A percentile compares a stretch with the other conserved stretches of the same genome.
These are phyloP conservation scores for Panicum hallii DNA, from an alignment of 202 grass and related monocot genomes.

Conservation along the genomic window DNA sequence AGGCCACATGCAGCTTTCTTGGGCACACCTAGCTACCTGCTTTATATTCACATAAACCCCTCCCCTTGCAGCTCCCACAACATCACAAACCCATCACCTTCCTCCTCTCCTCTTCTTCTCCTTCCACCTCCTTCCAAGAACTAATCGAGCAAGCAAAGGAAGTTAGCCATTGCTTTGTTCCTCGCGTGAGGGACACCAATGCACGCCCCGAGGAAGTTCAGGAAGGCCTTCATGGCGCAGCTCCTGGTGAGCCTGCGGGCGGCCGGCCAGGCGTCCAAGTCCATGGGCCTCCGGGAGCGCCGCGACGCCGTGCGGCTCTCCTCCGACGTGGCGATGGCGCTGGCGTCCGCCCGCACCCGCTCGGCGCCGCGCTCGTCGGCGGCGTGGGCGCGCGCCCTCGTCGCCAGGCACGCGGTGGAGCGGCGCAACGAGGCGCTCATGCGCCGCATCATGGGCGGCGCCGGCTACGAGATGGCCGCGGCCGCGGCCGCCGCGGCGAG, in stretches of 20 bases:
- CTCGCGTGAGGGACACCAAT: constrained; percentile 17
- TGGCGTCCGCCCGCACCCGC: constrained; percentile 25
- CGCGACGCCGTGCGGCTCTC: constrained; percentile 59
- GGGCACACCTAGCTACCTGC: constrained; percentile 14
- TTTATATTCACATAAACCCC: constrained; percentile 54
- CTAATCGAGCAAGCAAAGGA: not conserved
- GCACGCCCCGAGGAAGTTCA: constrained; percentile 53
- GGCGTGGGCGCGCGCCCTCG: constrained; percentile 58
- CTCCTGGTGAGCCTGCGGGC: constrained; percentile 58
- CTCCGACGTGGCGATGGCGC: constrained; percentile 65
- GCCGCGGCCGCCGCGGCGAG: not conserved
- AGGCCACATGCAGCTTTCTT: constrained; percentile 51
- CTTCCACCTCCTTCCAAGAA: constrained; percentile 21
- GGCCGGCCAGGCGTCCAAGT: constrained; percentile 44
- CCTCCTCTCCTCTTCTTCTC: not conserved
- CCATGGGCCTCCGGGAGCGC: constrained; percentile 49
- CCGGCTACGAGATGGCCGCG: constrained; percentile 39
- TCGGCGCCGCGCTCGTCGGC: not conserved
- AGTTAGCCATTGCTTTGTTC: constrained; percentile 1
- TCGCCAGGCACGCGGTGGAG: constrained; percentile 44
- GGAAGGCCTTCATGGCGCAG: constrained; percentile 57
- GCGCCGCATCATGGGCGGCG: constrained; percentile 50
- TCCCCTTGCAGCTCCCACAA: constrained; percentile 15
- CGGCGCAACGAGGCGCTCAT: constrained; percentile 49
- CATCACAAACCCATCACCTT: constrained; percentile 4